Evolutionary conservation across 2,329 filamentous ascomycete genomes (phyloP).

Genomic region (Xylariaceae sp.): DNA sequence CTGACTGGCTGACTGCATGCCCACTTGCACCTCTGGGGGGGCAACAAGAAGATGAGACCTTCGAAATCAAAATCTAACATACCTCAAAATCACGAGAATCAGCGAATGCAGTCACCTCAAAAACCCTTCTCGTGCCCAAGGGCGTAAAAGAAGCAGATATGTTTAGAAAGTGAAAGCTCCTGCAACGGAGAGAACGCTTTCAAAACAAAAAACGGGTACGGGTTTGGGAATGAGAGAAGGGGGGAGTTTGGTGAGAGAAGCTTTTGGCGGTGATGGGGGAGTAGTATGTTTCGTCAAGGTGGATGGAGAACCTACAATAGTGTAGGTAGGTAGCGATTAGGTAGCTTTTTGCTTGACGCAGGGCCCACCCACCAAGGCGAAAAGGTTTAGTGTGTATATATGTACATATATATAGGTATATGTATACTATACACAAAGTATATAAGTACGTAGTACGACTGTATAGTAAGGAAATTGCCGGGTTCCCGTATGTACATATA

Average conservation of each 20-base stretch:
- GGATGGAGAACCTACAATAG: conserved; percentile 1
- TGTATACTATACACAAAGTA: neutral
- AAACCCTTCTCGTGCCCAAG: neutral
- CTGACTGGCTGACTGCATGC: neutral
- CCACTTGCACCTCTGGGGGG: neutral
- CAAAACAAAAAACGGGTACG: conserved; percentile 5
- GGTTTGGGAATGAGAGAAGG: conserved; percentile 5
- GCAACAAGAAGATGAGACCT: neutral
- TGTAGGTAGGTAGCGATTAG: too few relatives aligned
- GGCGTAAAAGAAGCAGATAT: neutral
- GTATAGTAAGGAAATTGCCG: too few relatives aligned
- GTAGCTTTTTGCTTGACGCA: conserved; percentile 11
- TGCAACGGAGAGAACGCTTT: conserved; percentile 6
- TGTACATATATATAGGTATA: neutral
- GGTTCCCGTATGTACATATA: too few relatives aligned
- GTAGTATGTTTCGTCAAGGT: conserved; percentile 22
- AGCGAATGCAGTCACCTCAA: neutral
- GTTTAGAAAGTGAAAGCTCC: neutral
- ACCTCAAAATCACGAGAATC: neutral
- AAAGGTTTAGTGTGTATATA: neutral
- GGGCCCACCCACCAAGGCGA: conserved; percentile 10
- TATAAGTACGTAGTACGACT: neutral
- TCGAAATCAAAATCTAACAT: neutral
- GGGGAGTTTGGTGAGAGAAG: conserved; percentile 7
- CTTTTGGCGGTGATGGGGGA: conserved; percentile 18